phyloP scores from a whole-genome alignment of 2,329 filamentous ascomycete genomes.

The Neopestalotiopsis sp. region DNA sequence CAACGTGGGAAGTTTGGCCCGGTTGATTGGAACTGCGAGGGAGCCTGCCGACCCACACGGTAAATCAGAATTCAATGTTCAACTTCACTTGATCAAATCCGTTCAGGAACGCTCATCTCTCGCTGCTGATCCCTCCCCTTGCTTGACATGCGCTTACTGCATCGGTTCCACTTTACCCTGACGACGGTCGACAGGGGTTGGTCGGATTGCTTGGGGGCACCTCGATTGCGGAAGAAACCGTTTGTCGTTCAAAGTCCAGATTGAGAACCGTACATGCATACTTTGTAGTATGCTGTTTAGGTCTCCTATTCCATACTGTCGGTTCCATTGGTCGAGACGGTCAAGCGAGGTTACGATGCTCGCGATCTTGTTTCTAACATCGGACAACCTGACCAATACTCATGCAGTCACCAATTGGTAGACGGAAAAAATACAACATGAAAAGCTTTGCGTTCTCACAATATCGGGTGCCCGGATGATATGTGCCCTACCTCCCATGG shows the following conservation, averaged over 20 bases:
- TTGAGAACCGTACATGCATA: not conserved
- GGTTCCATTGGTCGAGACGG: not conserved
- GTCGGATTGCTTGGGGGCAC: not conserved
- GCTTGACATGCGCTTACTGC: not conserved
- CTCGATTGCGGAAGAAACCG: not conserved
- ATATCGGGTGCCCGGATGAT: not conserved
- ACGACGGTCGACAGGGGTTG: not conserved
- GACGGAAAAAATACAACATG: not conserved
- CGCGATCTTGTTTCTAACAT: not conserved
- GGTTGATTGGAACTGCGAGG: not conserved
- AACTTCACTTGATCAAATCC: not conserved
- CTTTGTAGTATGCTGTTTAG: not conserved
- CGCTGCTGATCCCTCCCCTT: not conserved
- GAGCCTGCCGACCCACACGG: not conserved
- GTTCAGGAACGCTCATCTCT: not conserved
- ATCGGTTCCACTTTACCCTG: not conserved
- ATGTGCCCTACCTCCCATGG: not conserved
- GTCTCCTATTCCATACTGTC: not conserved
- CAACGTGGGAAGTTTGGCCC: not conserved
- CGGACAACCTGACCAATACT: not conserved
- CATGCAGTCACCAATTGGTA: not conserved
- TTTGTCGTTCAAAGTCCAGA: not conserved
- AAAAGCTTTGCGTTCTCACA: too few species aligned
- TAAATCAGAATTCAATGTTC: not conserved
- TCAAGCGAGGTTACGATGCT: not conserved